Percentiles rank a stretch among this genome's conserved stretches.
phyloP scores from a whole-genome alignment of 2,329 filamentous ascomycete genomes.

The Elsinoe perseae region DNA sequence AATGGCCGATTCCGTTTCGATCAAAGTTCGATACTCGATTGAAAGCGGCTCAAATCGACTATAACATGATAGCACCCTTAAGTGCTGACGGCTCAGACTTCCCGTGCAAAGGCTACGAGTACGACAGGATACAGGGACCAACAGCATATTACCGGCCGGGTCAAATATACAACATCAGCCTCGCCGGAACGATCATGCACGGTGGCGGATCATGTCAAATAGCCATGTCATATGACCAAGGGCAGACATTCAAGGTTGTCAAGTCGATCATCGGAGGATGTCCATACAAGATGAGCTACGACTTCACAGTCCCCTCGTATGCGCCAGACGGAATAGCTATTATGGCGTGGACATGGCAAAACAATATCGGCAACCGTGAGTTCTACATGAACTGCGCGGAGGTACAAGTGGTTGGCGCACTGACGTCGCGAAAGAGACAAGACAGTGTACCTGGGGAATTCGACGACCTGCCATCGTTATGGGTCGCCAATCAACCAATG shows the following conservation, averaged over 20 bases:
- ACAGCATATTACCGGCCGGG: constrained; percentile 58
- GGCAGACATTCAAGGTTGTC: constrained; percentile 61
- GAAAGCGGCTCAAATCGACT: constrained; percentile 51
- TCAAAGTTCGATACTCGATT: constrained; percentile 38
- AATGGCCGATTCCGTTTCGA: constrained; percentile 46
- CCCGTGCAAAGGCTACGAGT: constrained; percentile 65
- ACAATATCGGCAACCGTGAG: constrained; percentile 59
- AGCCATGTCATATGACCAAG: constrained; percentile 64
- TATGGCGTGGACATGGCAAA: constrained; percentile 58
- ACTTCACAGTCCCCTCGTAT: constrained; percentile 59
- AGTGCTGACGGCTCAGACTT: constrained; percentile 54
- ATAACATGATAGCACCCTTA: constrained; percentile 64
- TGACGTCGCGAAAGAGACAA: constrained; percentile 20
- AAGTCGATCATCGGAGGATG: constrained; percentile 55
- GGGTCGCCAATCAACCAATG: constrained; percentile 36
- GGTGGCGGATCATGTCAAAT: constrained; percentile 70
- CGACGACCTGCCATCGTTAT: constrained; percentile 35
- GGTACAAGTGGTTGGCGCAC: constrained; percentile 35
- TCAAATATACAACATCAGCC: constrained; percentile 53
- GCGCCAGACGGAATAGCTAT: constrained; percentile 55
- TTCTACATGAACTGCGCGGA: constrained; percentile 83
- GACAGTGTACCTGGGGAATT: constrained; percentile 7
- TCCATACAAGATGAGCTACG: constrained; percentile 46
- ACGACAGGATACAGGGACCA: constrained; percentile 43
- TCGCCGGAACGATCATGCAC: constrained; percentile 55